phyloP scores from a whole-genome alignment of 129 eudicot species.

The Heracleum sosnowskyi region DNA sequence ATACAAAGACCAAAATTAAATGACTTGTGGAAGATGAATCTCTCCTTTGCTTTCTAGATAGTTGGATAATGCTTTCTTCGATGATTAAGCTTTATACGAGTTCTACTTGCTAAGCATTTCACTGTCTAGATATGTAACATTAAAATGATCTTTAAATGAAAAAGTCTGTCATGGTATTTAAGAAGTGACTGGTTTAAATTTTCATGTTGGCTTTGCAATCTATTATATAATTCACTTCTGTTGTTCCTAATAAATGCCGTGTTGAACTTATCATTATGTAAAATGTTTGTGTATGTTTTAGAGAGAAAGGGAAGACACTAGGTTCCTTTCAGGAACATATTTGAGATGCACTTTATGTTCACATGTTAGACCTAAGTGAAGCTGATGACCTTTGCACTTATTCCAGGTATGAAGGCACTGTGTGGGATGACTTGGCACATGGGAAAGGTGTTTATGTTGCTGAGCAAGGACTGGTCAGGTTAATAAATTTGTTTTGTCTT shows the following conservation, averaged over 20 bases:
- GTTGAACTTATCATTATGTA: neutral
- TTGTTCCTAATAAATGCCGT: neutral
- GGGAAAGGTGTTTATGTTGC: conserved; percentile 88
- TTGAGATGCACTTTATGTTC: conserved; percentile 2
- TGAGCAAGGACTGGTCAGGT: conserved; percentile 85
- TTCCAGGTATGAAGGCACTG: conserved; percentile 55
- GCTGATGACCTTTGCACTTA: neutral
- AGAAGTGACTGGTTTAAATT: neutral
- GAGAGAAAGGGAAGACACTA: neutral
- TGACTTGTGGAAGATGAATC: neutral
- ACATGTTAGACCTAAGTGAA: neutral
- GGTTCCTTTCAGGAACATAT: conserved; percentile 1
- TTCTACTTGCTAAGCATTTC: neutral
- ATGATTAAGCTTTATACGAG: neutral
- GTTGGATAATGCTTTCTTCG: neutral
- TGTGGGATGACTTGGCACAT: conserved; percentile 83
- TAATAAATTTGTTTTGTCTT: conserved; percentile 13
- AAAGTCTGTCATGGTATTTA: neutral
- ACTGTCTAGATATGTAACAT: neutral
- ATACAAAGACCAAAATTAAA: neutral
- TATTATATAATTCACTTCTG: neutral
- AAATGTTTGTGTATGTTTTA: neutral
- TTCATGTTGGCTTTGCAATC: neutral
- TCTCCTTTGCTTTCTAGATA: neutral
- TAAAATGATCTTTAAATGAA: neutral